Conservation (phyloP, 2,329 filamentous ascomycete genomes). For the Penicillium frequentans region DNA sequence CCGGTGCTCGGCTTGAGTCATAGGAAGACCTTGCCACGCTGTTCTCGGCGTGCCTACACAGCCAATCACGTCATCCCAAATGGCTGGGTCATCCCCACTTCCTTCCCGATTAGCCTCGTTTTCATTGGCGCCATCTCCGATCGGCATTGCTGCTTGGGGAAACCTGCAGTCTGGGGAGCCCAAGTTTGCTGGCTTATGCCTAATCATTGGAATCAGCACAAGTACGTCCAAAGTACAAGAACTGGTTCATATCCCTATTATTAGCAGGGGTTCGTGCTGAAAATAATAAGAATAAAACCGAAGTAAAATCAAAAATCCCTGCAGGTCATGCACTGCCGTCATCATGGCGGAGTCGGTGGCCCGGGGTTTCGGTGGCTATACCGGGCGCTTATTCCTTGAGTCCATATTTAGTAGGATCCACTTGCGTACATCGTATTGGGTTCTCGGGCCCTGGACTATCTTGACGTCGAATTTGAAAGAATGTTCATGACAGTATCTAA, state of each 20-base stretch:
- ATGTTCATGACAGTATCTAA: not conserved
- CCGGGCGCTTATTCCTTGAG: slow-evolving; percentile 16
- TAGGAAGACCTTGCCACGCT: slow-evolving; percentile 15
- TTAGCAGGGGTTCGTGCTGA: not conserved
- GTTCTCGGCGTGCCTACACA: not conserved
- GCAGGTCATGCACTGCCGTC: not conserved
- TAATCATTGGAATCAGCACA: not conserved
- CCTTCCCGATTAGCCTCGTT: not conserved
- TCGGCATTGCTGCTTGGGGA: slow-evolving; percentile 14
- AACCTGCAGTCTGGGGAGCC: slow-evolving; percentile 8
- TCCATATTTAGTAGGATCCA: not conserved
- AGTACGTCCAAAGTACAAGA: no score
- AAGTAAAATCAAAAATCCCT: not conserved
- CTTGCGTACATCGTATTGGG: not conserved
- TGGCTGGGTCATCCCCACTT: not conserved
- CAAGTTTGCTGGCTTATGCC: not conserved
- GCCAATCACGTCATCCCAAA: not conserved
- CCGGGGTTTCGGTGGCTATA: not conserved
- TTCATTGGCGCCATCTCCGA: slow-evolving; percentile 11
- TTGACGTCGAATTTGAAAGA: not conserved
- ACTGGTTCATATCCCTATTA: not conserved
- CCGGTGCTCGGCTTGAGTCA: slow-evolving; percentile 9
- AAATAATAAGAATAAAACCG: no score
- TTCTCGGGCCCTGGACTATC: not conserved
- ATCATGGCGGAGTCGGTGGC: not conserved